Evolutionary conservation across 106 monocot species (phyloP).

Genomic region (Acanthochlamys bracteata): DNA sequence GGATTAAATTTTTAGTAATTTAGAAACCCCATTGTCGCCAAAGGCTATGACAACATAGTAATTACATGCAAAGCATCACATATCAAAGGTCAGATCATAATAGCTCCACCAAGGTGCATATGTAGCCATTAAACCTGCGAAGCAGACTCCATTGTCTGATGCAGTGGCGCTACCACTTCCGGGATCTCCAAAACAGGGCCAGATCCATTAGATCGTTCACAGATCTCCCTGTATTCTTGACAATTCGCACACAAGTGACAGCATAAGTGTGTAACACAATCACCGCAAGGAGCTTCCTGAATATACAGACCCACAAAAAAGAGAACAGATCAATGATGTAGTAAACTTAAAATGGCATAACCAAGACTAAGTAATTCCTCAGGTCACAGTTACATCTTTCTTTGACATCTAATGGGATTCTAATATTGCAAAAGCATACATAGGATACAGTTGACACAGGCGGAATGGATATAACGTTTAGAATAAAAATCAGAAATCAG

Average conservation of each 20-base stretch:
- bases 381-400: no score
- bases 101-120: no score
- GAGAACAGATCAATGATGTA: neutral
- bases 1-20: no score
- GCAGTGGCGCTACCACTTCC: slow-evolving; percentile 30
- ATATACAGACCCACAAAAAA: neutral
- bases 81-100: neutral
- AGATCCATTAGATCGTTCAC: slow-evolving; percentile 40
- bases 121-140: neutral
- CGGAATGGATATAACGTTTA: no score
- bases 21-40: no score
- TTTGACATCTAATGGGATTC: no score
- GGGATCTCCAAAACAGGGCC: slow-evolving; percentile 16
- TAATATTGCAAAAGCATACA: no score
- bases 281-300: slow-evolving; percentile 91
- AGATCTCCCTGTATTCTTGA: slow-evolving; percentile 91
- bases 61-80: slow-evolving; percentile 15
- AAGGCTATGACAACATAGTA: slow-evolving; percentile 15
- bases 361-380: no score
- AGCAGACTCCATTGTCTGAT: slow-evolving; percentile 53
- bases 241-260: slow-evolving; percentile 86
- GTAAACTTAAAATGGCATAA: neutral
- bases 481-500: no score
- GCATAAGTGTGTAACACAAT: slow-evolving; percentile 75
- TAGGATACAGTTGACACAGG: no score